phyloP scores from a whole-genome alignment of 2,329 filamentous ascomycete genomes.

The Dactylellina leptospora region DNA sequence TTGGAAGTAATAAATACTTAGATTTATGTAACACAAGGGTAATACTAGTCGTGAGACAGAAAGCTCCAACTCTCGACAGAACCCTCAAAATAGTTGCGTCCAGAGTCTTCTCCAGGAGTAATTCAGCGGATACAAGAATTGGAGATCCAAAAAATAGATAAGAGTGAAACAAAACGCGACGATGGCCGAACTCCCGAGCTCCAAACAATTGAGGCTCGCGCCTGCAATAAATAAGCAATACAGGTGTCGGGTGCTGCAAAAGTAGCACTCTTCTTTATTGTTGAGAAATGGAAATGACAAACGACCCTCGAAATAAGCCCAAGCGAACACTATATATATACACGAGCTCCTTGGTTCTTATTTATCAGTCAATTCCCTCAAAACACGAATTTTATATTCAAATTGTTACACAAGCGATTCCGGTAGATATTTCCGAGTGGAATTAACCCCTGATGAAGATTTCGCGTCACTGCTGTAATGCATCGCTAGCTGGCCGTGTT shows the following conservation, averaged over 20 bases:
- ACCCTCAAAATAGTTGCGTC: background rate
- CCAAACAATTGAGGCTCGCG: slow-evolving; percentile 15
- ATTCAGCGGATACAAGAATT: slow-evolving; percentile 1
- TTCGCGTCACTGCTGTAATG: slow-evolving; percentile 22
- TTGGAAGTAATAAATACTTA: slow-evolving; percentile 11
- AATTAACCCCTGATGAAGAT: slow-evolving; percentile 2
- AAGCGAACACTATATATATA: slow-evolving; percentile 7
- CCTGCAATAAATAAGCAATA: slow-evolving; percentile 17
- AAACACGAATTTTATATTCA: slow-evolving; percentile 17
- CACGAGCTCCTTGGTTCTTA: background rate
- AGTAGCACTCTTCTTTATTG: background rate
- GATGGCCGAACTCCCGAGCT: slow-evolving; percentile 10
- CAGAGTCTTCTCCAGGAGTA: background rate
- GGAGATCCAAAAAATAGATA: background rate
- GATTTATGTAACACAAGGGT: slow-evolving; percentile 6
- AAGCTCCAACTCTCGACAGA: background rate
- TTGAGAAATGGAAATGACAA: slow-evolving; percentile 8
- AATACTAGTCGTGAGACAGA: slow-evolving; percentile 3
- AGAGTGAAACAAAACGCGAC: background rate
- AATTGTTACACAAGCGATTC: slow-evolving; percentile 22
- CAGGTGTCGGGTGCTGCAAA: background rate
- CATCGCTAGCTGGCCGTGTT: slow-evolving; percentile 29
- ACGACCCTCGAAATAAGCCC: background rate
- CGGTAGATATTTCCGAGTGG: slow-evolving; percentile 18
- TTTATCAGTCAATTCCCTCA: background rate